These are phyloP conservation scores for Lachnellula arida DNA, from an alignment of 2,329 filamentous ascomycete species.

Conservation along the genomic window DNA sequence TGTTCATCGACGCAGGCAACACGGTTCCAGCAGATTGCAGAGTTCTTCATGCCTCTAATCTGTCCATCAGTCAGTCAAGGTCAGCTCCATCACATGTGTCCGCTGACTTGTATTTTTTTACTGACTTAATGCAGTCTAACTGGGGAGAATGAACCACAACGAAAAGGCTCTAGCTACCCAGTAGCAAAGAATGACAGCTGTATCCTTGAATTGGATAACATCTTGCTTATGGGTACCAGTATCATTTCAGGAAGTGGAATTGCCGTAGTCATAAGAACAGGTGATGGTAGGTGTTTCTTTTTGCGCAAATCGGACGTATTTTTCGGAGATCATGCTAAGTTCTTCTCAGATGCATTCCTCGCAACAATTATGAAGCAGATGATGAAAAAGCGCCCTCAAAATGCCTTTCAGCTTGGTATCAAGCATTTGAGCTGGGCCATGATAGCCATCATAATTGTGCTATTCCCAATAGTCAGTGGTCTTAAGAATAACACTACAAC, in stretches of 20 bases:
- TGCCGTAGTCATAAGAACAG: slow-evolving; percentile 7
- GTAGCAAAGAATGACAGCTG: background rate
- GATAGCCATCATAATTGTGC: slow-evolving; percentile 4
- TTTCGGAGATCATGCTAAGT: background rate
- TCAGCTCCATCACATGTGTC: background rate
- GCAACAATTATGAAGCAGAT: slow-evolving; percentile 9
- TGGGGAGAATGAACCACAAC: slow-evolving; percentile 8
- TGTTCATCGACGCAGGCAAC: slow-evolving; percentile 3
- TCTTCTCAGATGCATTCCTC: slow-evolving; percentile 8
- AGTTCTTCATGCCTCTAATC: slow-evolving; percentile 2
- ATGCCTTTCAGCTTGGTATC: slow-evolving; percentile 3
- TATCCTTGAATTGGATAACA: slow-evolving; percentile 3
- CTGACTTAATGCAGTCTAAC: slow-evolving; percentile 1
- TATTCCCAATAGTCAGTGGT: background rate
- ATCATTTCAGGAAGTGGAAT: slow-evolving; percentile 8
- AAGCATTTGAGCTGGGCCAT: slow-evolving; percentile 2
- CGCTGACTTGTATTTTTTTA: background rate
- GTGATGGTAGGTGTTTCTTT: background rate
- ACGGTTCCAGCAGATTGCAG: slow-evolving; percentile 9
- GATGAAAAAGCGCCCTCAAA: slow-evolving; percentile 5
- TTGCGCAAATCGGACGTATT: background rate
- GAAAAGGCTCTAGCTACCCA: background rate
- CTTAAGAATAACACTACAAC: too few relatives aligned
- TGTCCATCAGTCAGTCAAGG: slow-evolving; percentile 11
- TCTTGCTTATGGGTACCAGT: slow-evolving; percentile 2